These are phyloP conservation scores for Eucommia ulmoides DNA, from an alignment of 257 asterid genomes.

Conservation along the genomic window DNA sequence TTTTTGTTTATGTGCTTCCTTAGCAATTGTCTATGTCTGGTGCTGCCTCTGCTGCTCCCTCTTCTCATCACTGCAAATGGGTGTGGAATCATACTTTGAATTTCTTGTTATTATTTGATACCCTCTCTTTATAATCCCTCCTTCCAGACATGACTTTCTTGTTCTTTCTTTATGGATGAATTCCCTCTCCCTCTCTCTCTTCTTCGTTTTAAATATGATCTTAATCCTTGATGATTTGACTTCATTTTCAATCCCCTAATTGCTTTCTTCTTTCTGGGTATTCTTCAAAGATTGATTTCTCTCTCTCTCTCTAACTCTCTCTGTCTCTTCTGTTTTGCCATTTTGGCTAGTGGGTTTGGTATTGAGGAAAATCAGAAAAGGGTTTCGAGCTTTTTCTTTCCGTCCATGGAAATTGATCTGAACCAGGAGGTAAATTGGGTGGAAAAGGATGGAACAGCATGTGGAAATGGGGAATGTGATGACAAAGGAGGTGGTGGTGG, in stretches of 20 bases:
- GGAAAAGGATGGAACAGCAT: slow-evolving; percentile 36
- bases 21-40: slow-evolving; percentile 3
- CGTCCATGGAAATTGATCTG: slow-evolving; percentile 85
- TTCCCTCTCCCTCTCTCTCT: slow-evolving; percentile 45
- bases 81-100: slow-evolving; percentile 71
- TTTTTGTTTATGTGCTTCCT: slow-evolving; percentile 4
- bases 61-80: slow-evolving; percentile 16
- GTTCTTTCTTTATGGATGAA: slow-evolving; percentile 34
- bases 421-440: slow-evolving; percentile 61
- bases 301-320: neutral
- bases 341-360: slow-evolving; percentile 7
- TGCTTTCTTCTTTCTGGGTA: slow-evolving; percentile 3
- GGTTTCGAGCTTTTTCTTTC: slow-evolving; percentile 13
- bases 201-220: slow-evolving; percentile 58
- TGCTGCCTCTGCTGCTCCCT: slow-evolving; percentile 24
- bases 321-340: neutral
- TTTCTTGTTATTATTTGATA: slow-evolving; percentile 73
- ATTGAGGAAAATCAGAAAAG: too few relatives aligned
- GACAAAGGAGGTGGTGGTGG: slow-evolving; percentile 18
- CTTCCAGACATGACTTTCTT: slow-evolving; percentile 16
- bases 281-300: too few relatives aligned
- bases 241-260: neutral
- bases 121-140: slow-evolving; percentile 22
- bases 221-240: too few relatives aligned
- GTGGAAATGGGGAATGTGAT: slow-evolving; percentile 61